phyloP scores from a whole-genome alignment of 371 early-diverging fungal species.

The Sporodiniella umbellata region DNA sequence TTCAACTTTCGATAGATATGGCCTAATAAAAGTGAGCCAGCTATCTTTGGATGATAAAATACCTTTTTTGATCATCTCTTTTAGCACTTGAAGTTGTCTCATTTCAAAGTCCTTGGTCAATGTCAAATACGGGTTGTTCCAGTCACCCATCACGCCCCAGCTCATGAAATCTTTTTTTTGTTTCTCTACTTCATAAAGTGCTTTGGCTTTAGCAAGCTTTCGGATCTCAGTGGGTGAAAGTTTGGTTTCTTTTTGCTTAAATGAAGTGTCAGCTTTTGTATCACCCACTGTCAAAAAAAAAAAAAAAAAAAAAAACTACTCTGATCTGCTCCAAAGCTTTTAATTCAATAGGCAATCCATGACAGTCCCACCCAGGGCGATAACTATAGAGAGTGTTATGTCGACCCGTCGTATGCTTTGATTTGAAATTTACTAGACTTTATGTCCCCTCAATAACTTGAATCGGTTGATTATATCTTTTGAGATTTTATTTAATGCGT shows the following conservation, averaged over 20 bases:
- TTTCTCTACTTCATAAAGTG: constrained; percentile 60
- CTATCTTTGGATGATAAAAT: constrained; percentile 1
- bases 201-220: constrained; percentile 64
- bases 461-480: constrained; percentile 93
- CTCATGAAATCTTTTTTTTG: constrained; percentile 69
- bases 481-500: constrained; percentile 91
- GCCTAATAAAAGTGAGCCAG: too few species aligned
- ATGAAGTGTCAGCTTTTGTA: background rate
- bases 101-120: constrained; percentile 75
- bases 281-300: background rate
- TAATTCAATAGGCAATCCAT: constrained; percentile 95
- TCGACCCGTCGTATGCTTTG: background rate
- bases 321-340: constrained; percentile 77
- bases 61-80: constrained; percentile 72
- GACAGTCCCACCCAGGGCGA: constrained; percentile 97
- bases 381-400: constrained; percentile 46
- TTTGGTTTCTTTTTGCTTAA: constrained; percentile 1
- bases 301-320: constrained; percentile 19
- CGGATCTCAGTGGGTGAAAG: constrained; percentile 69
- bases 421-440: constrained; percentile 61
- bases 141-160: constrained; percentile 87
- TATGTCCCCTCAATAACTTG: constrained; percentile 80
- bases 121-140: constrained; percentile 79
- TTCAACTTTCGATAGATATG: constrained; percentile 75
- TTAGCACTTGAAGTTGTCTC: constrained; percentile 74